phyloP scores from a whole-genome alignment of 208 protist species.

The Kentomonas sorsogonicus region DNA sequence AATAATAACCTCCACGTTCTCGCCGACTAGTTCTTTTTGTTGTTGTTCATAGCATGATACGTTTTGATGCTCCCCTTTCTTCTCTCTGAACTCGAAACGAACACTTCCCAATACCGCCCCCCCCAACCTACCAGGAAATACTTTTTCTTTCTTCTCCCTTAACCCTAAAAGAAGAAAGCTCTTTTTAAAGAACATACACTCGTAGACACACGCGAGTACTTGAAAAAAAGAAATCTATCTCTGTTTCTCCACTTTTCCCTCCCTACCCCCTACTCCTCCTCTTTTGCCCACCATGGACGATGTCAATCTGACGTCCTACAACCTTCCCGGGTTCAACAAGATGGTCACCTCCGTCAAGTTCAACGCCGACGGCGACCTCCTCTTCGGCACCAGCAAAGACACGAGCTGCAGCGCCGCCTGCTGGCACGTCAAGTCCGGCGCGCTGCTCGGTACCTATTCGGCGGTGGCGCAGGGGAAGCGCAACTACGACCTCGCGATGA shows the following conservation, averaged over 20 bases:
- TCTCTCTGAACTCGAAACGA: too few species aligned
- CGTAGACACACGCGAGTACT: constrained; percentile 3
- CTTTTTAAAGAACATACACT: too few species aligned
- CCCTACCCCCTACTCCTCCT: not conserved
- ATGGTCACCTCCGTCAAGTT: constrained; percentile 93
- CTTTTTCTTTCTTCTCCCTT: not conserved
- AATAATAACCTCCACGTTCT: too few species aligned
- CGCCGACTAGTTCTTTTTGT: too few species aligned
- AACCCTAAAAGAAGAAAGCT: too few species aligned
- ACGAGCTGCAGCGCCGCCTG: constrained; percentile 69
- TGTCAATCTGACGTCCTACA: not conserved
- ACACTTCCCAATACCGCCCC: too few species aligned
- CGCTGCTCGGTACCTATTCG: constrained; percentile 95
- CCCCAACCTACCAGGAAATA: too few species aligned
- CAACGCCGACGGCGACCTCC: constrained; percentile 97
- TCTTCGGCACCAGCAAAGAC: constrained; percentile 95
- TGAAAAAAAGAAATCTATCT: not conserved
- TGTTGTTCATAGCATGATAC: too few species aligned
- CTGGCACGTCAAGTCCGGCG: constrained; percentile 93
- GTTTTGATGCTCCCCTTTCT: too few species aligned
- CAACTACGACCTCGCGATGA: constrained; percentile 85
- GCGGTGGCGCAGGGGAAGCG: constrained; percentile 58
- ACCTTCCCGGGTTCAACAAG: constrained; percentile 82
- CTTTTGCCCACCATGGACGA: not conserved
- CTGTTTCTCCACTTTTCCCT: not conserved